These are phyloP conservation scores for Lasiodiplodia theobromae DNA, from an alignment of 2,329 filamentous ascomycete genomes.

Conservation along the genomic window DNA sequence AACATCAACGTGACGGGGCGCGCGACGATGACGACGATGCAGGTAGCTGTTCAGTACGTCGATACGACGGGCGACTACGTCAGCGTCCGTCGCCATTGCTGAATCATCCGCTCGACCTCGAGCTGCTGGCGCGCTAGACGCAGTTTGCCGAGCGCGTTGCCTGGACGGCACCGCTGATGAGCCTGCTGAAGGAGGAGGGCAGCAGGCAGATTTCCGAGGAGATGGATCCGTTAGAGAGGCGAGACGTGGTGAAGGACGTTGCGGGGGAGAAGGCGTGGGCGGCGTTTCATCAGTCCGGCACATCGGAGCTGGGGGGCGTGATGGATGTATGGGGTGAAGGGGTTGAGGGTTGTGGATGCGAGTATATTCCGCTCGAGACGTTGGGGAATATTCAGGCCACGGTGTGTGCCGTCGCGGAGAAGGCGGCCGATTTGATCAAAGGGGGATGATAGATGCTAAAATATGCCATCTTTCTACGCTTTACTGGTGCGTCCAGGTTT, in stretches of 20 bases:
- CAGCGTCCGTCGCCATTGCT: conserved; percentile 31
- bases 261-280: conserved; percentile 5
- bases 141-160: conserved; percentile 45
- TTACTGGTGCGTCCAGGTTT: too few species aligned
- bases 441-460: conserved; percentile 6
- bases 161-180: conserved; percentile 40
- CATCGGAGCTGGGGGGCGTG: conserved; percentile 37
- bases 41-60: conserved; percentile 16
- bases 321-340: conserved; percentile 39
- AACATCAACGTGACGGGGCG: conserved; percentile 11
- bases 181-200: conserved; percentile 41
- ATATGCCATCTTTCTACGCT: too few species aligned
- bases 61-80: conserved; percentile 33
- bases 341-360: conserved; percentile 32
- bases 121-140: conserved; percentile 46
- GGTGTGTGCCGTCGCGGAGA: conserved; percentile 27
- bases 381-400: conserved; percentile 23
- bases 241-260: not conserved
- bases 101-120: conserved; percentile 48
- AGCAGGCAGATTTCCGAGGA: conserved; percentile 34
- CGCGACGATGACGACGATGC: not conserved
- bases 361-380: conserved; percentile 29
- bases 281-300: conserved; percentile 12
- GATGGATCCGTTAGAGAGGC: not conserved
- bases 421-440: conserved; percentile 42